These are phyloP conservation scores for Sugiyamaella smithiae DNA, from an alignment of 805 yeast genomes.

Conservation along the genomic window DNA sequence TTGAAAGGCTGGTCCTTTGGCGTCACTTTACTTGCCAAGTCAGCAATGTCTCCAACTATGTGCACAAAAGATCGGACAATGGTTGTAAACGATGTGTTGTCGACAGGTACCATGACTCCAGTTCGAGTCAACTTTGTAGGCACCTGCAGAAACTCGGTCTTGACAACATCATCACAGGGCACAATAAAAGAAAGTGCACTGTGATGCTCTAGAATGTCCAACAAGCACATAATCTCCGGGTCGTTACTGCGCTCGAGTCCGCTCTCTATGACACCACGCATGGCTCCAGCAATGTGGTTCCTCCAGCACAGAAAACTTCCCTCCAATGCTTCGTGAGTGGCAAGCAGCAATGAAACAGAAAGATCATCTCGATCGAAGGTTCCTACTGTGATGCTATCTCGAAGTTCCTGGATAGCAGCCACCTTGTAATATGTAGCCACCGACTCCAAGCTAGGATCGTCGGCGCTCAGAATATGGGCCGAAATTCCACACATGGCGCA, in stretches of 20 bases:
- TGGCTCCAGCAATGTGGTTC: slow-evolving; percentile 20
- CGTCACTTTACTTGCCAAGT: not conserved
- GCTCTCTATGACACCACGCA: slow-evolving; percentile 8
- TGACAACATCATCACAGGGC: not conserved
- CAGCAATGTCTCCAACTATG: not conserved
- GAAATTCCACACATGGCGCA: slow-evolving; percentile 21
- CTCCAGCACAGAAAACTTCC: slow-evolving; percentile 19
- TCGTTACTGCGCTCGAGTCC: not conserved
- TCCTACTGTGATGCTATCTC: slow-evolving; percentile 3
- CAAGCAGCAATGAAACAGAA: slow-evolving; percentile 18
- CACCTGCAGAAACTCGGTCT: not conserved
- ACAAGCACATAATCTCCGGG: slow-evolving; percentile 6
- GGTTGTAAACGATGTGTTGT: slow-evolving; percentile 10
- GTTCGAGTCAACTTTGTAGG: not conserved
- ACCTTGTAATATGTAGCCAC: slow-evolving; percentile 16
- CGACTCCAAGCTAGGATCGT: slow-evolving; percentile 9
- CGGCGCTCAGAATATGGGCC: slow-evolving; percentile 14
- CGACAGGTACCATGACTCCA: not conserved
- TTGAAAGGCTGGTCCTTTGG: not conserved
- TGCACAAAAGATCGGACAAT: slow-evolving; percentile 1
- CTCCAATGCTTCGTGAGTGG: slow-evolving; percentile 17
- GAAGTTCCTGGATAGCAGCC: slow-evolving; percentile 14
- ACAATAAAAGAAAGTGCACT: slow-evolving; percentile 13
- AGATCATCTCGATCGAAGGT: slow-evolving; percentile 14
- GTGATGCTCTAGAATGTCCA: slow-evolving; percentile 18